phyloP scores from a whole-genome alignment of 1,139 yeast genomes.

The Pichia kudriavzevii region DNA sequence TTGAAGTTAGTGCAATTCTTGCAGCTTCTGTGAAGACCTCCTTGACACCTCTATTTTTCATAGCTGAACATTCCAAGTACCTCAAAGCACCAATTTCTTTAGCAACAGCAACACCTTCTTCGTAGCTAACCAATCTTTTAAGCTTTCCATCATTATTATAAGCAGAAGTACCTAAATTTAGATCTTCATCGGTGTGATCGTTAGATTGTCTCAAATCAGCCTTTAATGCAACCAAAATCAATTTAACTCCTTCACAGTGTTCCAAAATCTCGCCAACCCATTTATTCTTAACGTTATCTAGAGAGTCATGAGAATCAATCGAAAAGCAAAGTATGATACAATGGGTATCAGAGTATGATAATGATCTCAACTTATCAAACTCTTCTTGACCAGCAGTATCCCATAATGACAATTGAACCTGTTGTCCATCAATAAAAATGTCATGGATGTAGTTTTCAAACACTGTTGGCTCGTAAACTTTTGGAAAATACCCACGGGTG shows the following conservation, averaged over 20 bases:
- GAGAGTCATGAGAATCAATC: conserved; percentile 87
- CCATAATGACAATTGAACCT: conserved; percentile 90
- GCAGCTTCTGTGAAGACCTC: conserved; percentile 98
- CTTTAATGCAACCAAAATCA: conserved; percentile 87
- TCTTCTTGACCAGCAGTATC: conserved; percentile 99
- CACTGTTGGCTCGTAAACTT: conserved; percentile 96
- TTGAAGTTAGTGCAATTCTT: conserved; percentile 87
- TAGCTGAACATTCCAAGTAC: conserved; percentile 89
- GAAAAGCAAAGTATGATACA: conserved; percentile 95
- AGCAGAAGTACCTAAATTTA: conserved; percentile 17
- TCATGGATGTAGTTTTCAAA: conserved; percentile 97
- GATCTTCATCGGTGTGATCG: conserved; percentile 21
- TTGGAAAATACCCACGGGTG: conserved; percentile 96
- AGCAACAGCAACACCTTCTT: conserved; percentile 82
- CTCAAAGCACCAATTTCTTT: conserved; percentile 78
- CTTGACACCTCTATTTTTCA: conserved; percentile 88
- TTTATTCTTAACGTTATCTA: conserved; percentile 88
- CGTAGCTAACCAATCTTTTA: conserved; percentile 60
- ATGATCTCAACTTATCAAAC: conserved; percentile 83
- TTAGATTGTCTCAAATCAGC: conserved; percentile 75
- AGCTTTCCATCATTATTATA: conserved; percentile 28
- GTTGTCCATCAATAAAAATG: conserved; percentile 90
- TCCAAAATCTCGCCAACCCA: conserved; percentile 98
- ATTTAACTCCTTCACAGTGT: conserved; percentile 93
- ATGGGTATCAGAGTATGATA: conserved; percentile 91